Base-by-base conservation (phyloP, 78 protist species). In the Dictyostelium intermedium region DNA sequence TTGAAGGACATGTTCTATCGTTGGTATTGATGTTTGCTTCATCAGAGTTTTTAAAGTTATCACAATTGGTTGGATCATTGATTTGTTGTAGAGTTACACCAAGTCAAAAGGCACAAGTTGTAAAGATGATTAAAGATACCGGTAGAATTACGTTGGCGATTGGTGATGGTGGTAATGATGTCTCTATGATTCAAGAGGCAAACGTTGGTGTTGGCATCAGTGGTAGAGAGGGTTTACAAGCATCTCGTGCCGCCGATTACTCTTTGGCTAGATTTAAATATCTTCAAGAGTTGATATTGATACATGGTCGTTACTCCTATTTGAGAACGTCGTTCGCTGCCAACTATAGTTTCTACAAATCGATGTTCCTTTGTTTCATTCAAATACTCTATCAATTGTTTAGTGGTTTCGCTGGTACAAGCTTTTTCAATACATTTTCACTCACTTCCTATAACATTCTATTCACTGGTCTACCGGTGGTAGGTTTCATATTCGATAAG, bases 101-200 rank as follows among this genome's bases (percentile, higher is more conserved):
- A 10, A 73, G 85, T 72, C 99, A 98, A 73, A 98, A 99, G 96
- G 99, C 99, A n/a, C 61, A 81, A 89, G 95, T 95, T 18, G 97
- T 95, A 25, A 41, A 76, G 34, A 69, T 95, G 93, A 63, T 95
- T 11, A 95, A 95, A 35, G 70, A 91, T 50, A 86, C 85, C 1
- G 96, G 93, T 9, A 86, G 70, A 82, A 53, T 83, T 2, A 95
- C 97, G 32, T 60, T 96, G 23, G 96, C 97, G 9, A 91, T 97
- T 72, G 95, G 99, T 47, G 99, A 99, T 83, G 99, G 99, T 45
- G 99, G 99, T 25, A 99, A 99, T 74, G 99, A 99, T 76, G 99
- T 99, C 27, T 82, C 96, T 14, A 99, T 99, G 99, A 99, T 99
- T 50, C 98, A 95, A 45, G 99, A 98, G 3, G 99, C 98, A 23